Percentiles rank a stretch among this genome's conserved stretches.
Conservation (phyloP, 331 rosid genomes). For the Telfairia occidentalis region DNA sequence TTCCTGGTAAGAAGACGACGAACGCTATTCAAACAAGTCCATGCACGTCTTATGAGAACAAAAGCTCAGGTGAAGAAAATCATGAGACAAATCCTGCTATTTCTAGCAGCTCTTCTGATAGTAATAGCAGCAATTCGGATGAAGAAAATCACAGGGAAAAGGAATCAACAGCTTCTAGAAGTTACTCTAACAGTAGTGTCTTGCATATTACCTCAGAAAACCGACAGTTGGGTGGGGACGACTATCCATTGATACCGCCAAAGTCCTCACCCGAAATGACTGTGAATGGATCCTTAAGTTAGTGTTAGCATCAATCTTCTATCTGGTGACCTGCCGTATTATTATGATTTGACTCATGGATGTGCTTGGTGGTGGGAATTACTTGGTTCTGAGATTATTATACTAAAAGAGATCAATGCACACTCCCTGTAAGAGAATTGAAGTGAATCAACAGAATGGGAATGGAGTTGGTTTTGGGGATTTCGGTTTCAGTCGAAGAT, state of each 20-base stretch:
- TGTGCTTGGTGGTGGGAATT: slow-evolving; percentile 5
- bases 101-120: slow-evolving; percentile 31
- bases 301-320: neutral
- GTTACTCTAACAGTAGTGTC: slow-evolving; percentile 36
- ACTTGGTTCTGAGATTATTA: neutral
- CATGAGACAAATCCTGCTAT: slow-evolving; percentile 30
- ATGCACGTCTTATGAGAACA: slow-evolving; percentile 32
- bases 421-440: neutral
- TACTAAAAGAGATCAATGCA: neutral
- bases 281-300: slow-evolving; percentile 53
- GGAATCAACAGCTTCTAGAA: slow-evolving; percentile 40
- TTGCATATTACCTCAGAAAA: slow-evolving; percentile 43
- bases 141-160: slow-evolving; percentile 52
- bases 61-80: slow-evolving; percentile 23
- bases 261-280: slow-evolving; percentile 87
- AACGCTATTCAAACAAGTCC: slow-evolving; percentile 16
- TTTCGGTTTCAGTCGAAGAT: neutral
- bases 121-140: slow-evolving; percentile 18
- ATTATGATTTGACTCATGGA: neutral
- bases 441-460: slow-evolving; percentile 1
- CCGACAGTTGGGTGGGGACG: slow-evolving; percentile 59
- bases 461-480: neutral
- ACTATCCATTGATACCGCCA: slow-evolving; percentile 53
- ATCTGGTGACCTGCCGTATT: neutral
- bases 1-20: slow-evolving; percentile 50